Conservation (phyloP, 2,329 filamentous ascomycete genomes). For the Claviceps fusiformis region DNA sequence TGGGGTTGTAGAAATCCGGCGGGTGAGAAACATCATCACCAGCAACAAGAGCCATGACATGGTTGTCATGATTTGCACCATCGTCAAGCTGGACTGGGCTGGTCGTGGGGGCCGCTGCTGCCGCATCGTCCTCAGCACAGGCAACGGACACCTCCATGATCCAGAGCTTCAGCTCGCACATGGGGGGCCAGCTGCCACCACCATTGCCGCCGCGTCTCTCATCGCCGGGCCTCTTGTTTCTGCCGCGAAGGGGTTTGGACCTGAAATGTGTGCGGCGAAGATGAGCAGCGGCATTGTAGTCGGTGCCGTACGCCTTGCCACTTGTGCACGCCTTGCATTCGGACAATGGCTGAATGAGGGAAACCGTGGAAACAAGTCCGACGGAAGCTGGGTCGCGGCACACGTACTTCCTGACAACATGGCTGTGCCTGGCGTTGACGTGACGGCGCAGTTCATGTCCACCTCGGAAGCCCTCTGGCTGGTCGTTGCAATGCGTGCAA, state of each 20-base stretch:
- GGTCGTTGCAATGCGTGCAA: constrained; percentile 56
- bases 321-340: constrained; percentile 74
- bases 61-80: constrained; percentile 9
- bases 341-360: constrained; percentile 49
- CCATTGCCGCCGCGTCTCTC: constrained; percentile 42
- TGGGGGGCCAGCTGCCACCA: constrained; percentile 40
- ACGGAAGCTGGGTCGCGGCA: constrained; percentile 38
- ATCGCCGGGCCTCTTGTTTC: constrained; percentile 24
- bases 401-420: constrained; percentile 40
- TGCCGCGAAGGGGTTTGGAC: constrained; percentile 36
- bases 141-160: constrained; percentile 21
- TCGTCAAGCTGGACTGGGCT: constrained; percentile 13
- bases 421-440: constrained; percentile 49
- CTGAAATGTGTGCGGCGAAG: constrained; percentile 81
- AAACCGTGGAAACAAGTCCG: constrained; percentile 29
- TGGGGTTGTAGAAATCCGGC: neutral
- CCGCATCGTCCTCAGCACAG: constrained; percentile 22
- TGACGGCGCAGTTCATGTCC: constrained; percentile 70
- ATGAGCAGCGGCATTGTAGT: constrained; percentile 92
- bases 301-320: constrained; percentile 71
- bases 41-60: neutral
- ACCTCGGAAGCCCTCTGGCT: constrained; percentile 69
- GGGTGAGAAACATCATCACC: neutral
- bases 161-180: constrained; percentile 44
- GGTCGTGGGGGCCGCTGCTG: neutral